phyloP scores from a whole-genome alignment of 2,329 filamentous ascomycete genomes.

The Chrysoporthe austroafricana region DNA sequence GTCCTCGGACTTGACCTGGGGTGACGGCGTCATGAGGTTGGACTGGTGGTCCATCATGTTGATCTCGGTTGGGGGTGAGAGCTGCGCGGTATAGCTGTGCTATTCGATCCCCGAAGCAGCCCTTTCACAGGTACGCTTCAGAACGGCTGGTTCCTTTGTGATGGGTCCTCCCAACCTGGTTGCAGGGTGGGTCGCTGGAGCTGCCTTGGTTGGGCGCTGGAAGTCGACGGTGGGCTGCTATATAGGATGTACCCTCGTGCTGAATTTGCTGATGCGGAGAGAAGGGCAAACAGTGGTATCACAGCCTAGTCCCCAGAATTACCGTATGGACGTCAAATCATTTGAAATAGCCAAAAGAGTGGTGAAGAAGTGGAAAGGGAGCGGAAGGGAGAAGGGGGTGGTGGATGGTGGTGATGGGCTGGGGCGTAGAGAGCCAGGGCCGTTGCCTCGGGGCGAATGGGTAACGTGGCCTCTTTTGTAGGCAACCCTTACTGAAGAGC shows the following conservation, averaged over 20 bases:
- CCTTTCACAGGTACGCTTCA: too few relatives aligned
- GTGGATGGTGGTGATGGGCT: conserved; percentile 2
- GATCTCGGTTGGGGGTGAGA: conserved; percentile 29
- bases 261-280: too few relatives aligned
- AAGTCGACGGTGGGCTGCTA: too few relatives aligned
- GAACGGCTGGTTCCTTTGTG: too few relatives aligned
- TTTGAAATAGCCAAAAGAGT: not conserved
- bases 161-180: too few relatives aligned
- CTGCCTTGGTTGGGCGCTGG: too few relatives aligned
- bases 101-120: conserved; percentile 1
- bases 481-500: not conserved
- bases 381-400: conserved; percentile 11
- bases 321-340: not conserved
- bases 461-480: conserved; percentile 29
- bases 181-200: too few relatives aligned
- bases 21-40: conserved; percentile 40
- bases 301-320: not conserved
- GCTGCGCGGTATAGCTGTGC: conserved; percentile 31
- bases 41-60: conserved; percentile 31
- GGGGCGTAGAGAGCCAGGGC: conserved; percentile 12
- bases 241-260: too few relatives aligned
- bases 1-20: conserved; percentile 55
- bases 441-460: conserved; percentile 15
- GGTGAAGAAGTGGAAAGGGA: conserved; percentile 14
- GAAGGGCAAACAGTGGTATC: not conserved